These are phyloP conservation scores for Phanerochaete carnosa DNA, from an alignment of 768 basidiomycete species.

Conservation along the genomic window DNA sequence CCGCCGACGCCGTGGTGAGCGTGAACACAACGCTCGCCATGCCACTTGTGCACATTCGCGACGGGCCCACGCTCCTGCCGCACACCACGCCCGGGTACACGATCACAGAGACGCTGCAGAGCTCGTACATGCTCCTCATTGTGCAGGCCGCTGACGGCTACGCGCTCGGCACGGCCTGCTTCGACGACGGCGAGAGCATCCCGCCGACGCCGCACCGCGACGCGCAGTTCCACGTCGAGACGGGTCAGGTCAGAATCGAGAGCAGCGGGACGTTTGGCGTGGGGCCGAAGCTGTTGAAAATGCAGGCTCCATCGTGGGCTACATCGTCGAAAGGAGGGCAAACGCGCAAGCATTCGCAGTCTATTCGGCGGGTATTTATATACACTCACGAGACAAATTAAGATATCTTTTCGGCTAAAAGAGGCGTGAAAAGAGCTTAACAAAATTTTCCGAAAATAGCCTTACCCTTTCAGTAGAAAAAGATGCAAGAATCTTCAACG, in stretches of 20 bases:
- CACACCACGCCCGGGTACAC: conserved; percentile 66
- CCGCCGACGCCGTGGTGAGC: conserved; percentile 40
- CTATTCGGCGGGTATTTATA: too few species aligned
- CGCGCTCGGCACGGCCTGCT: conserved; percentile 58
- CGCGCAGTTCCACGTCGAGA: conserved; percentile 40
- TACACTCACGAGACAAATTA: too few species aligned
- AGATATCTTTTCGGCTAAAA: too few species aligned
- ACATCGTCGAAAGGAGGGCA: too few species aligned
- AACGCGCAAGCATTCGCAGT: too few species aligned
- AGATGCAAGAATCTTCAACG: too few species aligned
- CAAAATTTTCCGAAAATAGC: too few species aligned
- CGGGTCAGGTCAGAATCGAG: conserved; percentile 34
- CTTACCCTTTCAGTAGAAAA: too few species aligned
- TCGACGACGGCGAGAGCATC: conserved; percentile 68
- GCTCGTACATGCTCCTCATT: conserved; percentile 59
- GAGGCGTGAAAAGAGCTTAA: too few species aligned
- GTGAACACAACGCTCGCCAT: conserved; percentile 52
- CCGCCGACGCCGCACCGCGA: conserved; percentile 53
- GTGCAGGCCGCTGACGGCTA: conserved; percentile 43
- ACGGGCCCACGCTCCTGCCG: conserved; percentile 32
- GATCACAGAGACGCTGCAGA: conserved; percentile 55
- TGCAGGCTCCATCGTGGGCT: too few species aligned
- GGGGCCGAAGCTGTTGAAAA: conserved; percentile 43
- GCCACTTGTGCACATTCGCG: conserved; percentile 72
- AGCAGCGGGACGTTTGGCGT: conserved; percentile 41